phyloP scores from a whole-genome alignment of 78 protist species.

The Blattamonas nauphoetae region DNA sequence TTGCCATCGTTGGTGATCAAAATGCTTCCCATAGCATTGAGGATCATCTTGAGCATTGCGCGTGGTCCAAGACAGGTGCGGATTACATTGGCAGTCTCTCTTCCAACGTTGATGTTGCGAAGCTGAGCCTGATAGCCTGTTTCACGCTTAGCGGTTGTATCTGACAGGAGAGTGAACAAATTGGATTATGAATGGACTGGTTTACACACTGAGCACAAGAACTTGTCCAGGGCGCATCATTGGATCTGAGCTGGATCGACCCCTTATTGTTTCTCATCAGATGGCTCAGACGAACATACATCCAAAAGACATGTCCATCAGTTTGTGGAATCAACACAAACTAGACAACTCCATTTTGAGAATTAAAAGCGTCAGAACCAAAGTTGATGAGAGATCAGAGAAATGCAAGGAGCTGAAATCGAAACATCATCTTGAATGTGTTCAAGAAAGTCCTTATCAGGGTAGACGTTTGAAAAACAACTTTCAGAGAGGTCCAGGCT shows the following conservation, averaged over 20 bases:
- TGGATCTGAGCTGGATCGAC: not conserved
- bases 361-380: too few species aligned
- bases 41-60: conserved; percentile 94
- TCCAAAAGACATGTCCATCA: not conserved
- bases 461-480: too few species aligned
- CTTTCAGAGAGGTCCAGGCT: too few species aligned
- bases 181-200: not conserved
- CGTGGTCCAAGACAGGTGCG: conserved; percentile 91
- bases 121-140: conserved; percentile 78
- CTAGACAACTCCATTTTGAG: too few species aligned
- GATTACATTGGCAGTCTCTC: conserved; percentile 83
- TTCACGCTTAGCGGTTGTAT: conserved; percentile 71
- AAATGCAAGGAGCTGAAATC: too few species aligned
- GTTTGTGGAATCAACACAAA: not conserved
- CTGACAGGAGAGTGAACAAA: not conserved
- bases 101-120: conserved; percentile 79
- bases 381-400: too few species aligned
- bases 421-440: too few species aligned
- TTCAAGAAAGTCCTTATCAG: too few species aligned
- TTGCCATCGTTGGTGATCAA: conserved; percentile 93
- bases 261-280: not conserved
- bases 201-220: not conserved
- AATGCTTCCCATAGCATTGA: conserved; percentile 91
- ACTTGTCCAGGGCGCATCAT: not conserved
- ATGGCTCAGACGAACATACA: not conserved